Evolutionary conservation across 2,329 filamentous ascomycete genomes (phyloP), one percentile per base, ranked within the genome.

Genomic region (Colletotrichum orchidophilum): DNA sequence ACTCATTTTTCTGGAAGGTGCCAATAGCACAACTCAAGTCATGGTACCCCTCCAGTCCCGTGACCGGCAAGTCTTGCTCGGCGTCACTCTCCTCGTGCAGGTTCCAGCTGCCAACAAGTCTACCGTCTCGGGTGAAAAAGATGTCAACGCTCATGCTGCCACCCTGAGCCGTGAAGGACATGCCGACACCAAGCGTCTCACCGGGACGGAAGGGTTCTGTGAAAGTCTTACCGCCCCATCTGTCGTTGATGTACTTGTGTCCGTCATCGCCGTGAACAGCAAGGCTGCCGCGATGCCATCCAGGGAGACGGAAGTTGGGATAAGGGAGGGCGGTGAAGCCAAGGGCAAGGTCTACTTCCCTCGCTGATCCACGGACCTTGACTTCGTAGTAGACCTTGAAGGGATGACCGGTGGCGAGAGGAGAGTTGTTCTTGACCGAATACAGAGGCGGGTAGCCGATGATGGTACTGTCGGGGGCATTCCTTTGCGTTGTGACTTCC

Each of bases 261-360:
- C 94, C 94, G 79, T 96, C 94, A 79, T 96, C 94, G 57, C 92
- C 91, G 78, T 96, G 94, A n/a, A 96, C 89, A 1, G 86, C 94
- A 15, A 95, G 77, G 73, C 90, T 92, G 21, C 88, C 93, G 39
- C 93, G 87, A 78, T 96, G 92, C 94, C 93, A 96, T 2, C 94
- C 94, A 0, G 94, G 94, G 71, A 95, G 87, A 8, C 94, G 88
- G 83, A 94, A 96, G 0, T 87, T 85, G 7, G 94, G 94, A 77
- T 95, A 96, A 8, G 94, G 94, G 58, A 92, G 88, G 1, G 93
- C 93, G 0, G 88, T 83, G 79, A 91, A 94, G 11, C 94, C 94
- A 11, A 96, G 78, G 0, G 90, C 92, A 1, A 95, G 82, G 49
- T 81, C 82, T 62, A 86, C 80, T 68, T 87, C 85, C 4, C 75